Conservation (phyloP, 306 rosid genomes). For the cucumber (Cucumis sativus) region Cucumber_9930_V3 NC_026660.2:30955501-30956000, state of each 20-base stretch:
- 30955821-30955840: background rate
- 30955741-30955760: background rate
- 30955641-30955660: background rate
- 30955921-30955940: background rate
- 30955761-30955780: background rate
- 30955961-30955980: too few relatives aligned
- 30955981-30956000: too few relatives aligned
- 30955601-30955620: background rate
- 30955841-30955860: background rate
- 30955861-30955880: background rate
- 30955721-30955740: background rate
- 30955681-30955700: background rate
- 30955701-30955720: background rate
- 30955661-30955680: background rate
- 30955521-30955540: conserved; percentile 33
- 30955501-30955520: conserved; percentile 65
- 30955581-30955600: background rate
- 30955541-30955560: background rate
- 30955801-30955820: background rate
- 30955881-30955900: background rate
- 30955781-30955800: background rate
- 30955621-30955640: background rate
- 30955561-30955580: background rate
- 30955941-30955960: background rate
- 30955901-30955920: background rate